Base-by-base conservation (phyloP, 2,329 filamentous ascomycete genomes). In the Ophidiomyces ophidiicola region DNA sequence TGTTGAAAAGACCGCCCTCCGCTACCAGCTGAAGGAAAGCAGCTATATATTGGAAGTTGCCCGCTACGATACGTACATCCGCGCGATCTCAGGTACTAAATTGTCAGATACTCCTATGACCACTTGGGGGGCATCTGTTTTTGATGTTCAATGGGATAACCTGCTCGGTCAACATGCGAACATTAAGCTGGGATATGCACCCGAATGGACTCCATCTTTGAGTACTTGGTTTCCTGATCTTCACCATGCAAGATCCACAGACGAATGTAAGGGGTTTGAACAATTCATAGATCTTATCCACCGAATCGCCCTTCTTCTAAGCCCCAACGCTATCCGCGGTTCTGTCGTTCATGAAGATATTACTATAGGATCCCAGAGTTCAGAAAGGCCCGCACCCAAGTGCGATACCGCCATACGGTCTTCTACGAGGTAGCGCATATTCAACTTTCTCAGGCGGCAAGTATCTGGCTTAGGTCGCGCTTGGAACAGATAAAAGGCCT, bases 11-110 rank as follows among this genome's bases (percentile, higher is more conserved):
- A 52, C 59, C 1, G 53, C 59, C 0, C 44, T 64, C 19, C 53
- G 53, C n/a, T 63, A 61, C 36, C 49, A 48, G 2, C 48, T 67
- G 28, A 62, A 58, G 39, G 51, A 53, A 5, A 64, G 62, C 0
- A 54, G 58, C 2, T 63, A 62, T 38, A 52, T 59, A 6, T 52
- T 67, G n/a, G 64, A 66, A 42, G 50, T 67, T 23, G 55, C 60
- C 6, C 58, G 63, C 4, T 64, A 62, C 38, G 63, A 67, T 39
- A 49, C 56, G 23, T 63, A 61, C 31, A 42, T 42, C 25, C 42
- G 31, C 36, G 39, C 30, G 7, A 20, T 21, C 2, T 12, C 33
- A 26, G 28, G n/a, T 3, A 19, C 11, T 1, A 42, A 43, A 12
- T 50, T 59, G 21, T 50, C 48, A 15, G 44, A 49, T 25, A 36